phyloP scores from a whole-genome alignment of 2,329 filamentous ascomycete species.

The Fusarium nodosum region DNA sequence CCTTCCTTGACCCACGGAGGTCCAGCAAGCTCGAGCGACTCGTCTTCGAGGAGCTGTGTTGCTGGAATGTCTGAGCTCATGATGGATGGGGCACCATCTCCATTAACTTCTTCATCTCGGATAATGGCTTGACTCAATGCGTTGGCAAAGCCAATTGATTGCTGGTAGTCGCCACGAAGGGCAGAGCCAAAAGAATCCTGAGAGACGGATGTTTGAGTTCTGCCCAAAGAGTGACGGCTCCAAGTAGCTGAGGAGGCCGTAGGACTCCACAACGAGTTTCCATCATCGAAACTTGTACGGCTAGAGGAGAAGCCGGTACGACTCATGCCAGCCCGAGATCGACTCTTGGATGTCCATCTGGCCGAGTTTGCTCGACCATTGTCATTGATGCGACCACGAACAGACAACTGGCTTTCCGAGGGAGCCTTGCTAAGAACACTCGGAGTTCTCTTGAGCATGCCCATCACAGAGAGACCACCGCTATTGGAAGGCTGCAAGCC shows the following conservation, averaged over 20 bases:
- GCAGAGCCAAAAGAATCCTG: constrained; percentile 89
- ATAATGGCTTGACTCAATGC: constrained; percentile 97
- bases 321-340: constrained; percentile 81
- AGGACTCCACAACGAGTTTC: constrained; percentile 91
- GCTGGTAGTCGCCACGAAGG: constrained; percentile 86
- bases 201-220: constrained; percentile 91
- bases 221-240: constrained; percentile 93
- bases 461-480: constrained; percentile 79
- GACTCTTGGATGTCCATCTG: constrained; percentile 87
- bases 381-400: constrained; percentile 79
- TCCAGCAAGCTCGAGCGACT: constrained; percentile 89
- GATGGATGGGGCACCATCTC: constrained; percentile 61
- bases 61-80: constrained; percentile 72
- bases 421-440: constrained; percentile 94
- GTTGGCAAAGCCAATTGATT: constrained; percentile 97
- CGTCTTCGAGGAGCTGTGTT: constrained; percentile 85
- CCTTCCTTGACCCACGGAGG: constrained; percentile 99
- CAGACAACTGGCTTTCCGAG: constrained; percentile 80
- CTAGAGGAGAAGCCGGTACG: constrained; percentile 89
- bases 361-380: constrained; percentile 66
- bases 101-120: constrained; percentile 80
- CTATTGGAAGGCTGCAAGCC: constrained; percentile 62
- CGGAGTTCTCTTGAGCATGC: constrained; percentile 85
- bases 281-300: constrained; percentile 93
- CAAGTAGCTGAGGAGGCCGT: constrained; percentile 88